These are phyloP conservation scores for Penicillium palitans DNA, from an alignment of 2,329 filamentous ascomycete genomes.

Conservation along the genomic window DNA sequence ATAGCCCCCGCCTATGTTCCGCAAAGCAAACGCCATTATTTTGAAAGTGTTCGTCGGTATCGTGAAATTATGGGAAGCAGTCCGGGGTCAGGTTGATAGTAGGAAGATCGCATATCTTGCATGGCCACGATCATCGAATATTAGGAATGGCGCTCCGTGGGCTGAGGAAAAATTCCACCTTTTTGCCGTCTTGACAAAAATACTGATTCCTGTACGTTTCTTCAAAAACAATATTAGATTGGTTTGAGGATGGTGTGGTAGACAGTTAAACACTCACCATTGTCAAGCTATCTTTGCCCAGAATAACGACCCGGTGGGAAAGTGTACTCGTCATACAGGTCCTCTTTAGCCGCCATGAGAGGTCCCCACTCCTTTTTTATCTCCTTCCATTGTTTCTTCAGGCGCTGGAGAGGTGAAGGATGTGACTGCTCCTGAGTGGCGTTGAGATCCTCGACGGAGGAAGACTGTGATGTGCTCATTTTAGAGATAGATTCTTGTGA, in stretches of 20 bases:
- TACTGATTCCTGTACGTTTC: not conserved
- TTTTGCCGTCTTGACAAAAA: not conserved
- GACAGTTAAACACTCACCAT: not conserved
- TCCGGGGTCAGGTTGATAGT: not conserved
- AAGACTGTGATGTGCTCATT: not conserved
- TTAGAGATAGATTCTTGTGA: not conserved
- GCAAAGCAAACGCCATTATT: not conserved
- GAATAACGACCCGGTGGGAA: slow-evolving; percentile 22
- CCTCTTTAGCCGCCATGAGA: slow-evolving; percentile 22
- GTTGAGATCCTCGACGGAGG: slow-evolving; percentile 4
- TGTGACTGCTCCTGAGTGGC: not conserved
- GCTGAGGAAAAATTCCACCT: not conserved
- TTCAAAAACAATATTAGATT: not conserved
- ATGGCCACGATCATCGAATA: not conserved
- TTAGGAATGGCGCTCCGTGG: not conserved
- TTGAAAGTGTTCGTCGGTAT: not conserved
- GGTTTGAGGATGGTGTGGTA: not conserved
- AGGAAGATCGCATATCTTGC: not conserved
- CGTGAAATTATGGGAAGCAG: not conserved
- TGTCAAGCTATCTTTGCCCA: slow-evolving; percentile 14
- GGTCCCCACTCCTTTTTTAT: slow-evolving; percentile 20
- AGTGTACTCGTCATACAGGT: slow-evolving; percentile 24
- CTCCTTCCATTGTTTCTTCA: slow-evolving; percentile 12
- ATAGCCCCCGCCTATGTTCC: not conserved
- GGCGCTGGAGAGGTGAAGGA: slow-evolving; percentile 1